Evolutionary conservation across 208 protist species (phyloP).

Genomic region (Wallacemonas sp.): DNA sequence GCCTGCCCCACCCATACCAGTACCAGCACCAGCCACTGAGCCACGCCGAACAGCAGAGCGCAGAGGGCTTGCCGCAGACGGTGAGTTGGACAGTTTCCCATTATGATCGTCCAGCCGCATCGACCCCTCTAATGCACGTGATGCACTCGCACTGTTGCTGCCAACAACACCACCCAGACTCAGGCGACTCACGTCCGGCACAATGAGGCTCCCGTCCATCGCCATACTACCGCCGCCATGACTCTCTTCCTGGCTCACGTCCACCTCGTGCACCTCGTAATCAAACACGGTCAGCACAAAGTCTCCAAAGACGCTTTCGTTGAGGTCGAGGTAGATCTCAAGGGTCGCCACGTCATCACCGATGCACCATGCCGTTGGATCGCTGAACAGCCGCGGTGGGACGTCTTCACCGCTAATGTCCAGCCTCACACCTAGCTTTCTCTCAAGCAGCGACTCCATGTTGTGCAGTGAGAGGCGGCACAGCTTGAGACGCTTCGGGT

Average conservation of each 20-base stretch:
- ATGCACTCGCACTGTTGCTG: background rate
- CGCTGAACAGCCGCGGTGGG: constrained; percentile 45
- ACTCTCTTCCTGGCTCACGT: background rate
- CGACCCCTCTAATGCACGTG: background rate
- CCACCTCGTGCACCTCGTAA: constrained; percentile 32
- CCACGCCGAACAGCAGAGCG: background rate
- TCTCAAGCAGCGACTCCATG: constrained; percentile 34
- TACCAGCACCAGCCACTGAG: constrained; percentile 3
- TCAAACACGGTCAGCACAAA: constrained; percentile 61
- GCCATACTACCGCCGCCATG: background rate
- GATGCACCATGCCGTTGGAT: constrained; percentile 45
- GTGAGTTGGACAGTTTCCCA: background rate
- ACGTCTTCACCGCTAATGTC: constrained; percentile 36
- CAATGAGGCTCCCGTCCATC: constrained; percentile 6
- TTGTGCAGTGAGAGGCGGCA: constrained; percentile 62
- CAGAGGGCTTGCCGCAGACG: constrained; percentile 8
- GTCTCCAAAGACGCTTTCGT: constrained; percentile 72
- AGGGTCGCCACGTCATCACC: constrained; percentile 22
- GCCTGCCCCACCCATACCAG: background rate
- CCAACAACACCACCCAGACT: too few relatives aligned
- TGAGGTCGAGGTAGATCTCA: constrained; percentile 47
- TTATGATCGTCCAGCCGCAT: background rate
- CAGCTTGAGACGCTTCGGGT: constrained; percentile 49
- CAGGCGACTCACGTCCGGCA: too few relatives aligned
- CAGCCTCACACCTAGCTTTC: constrained; percentile 58